phyloP scores from a whole-genome alignment of 352 stramenopile species.

The Globisporangium barbulae region DNA sequence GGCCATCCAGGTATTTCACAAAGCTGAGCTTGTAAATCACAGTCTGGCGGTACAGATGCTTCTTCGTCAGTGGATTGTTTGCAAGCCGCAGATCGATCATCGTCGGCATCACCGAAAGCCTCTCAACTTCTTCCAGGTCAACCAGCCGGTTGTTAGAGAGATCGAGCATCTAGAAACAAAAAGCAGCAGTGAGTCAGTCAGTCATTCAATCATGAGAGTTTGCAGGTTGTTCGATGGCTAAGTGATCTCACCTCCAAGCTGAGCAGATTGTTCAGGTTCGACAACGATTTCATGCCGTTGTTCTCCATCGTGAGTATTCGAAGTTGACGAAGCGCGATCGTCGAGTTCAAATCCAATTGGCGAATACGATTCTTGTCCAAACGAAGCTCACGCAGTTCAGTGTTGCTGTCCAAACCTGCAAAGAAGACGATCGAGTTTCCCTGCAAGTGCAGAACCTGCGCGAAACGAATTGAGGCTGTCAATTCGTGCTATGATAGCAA shows the following conservation, averaged over 20 bases:
- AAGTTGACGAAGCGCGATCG: slow-evolving; percentile 44
- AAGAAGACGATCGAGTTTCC: slow-evolving; percentile 78
- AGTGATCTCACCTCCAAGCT: slow-evolving; percentile 56
- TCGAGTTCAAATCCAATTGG: slow-evolving; percentile 60
- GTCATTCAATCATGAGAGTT: neutral
- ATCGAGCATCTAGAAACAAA: slow-evolving; percentile 45
- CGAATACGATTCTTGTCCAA: slow-evolving; percentile 86
- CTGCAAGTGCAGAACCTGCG: slow-evolving; percentile 68
- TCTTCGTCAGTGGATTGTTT: slow-evolving; percentile 80
- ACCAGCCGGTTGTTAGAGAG: slow-evolving; percentile 73
- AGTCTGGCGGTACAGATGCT: slow-evolving; percentile 77
- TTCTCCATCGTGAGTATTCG: slow-evolving; percentile 69
- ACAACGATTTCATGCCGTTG: slow-evolving; percentile 72
- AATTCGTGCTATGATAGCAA: neutral
- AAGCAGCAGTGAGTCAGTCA: neutral
- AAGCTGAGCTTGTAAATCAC: slow-evolving; percentile 55
- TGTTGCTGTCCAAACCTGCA: slow-evolving; percentile 55
- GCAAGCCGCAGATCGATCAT: slow-evolving; percentile 56
- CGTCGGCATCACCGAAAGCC: slow-evolving; percentile 47
- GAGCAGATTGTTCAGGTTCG: slow-evolving; percentile 60
- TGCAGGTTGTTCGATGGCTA: neutral
- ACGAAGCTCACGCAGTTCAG: slow-evolving; percentile 61
- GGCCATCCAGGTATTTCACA: slow-evolving; percentile 59
- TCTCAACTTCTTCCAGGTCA: slow-evolving; percentile 83
- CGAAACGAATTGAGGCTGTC: neutral